Conservation (phyloP, 2,329 filamentous ascomycete species). For the Chrysosphaeria jannelii region DNA sequence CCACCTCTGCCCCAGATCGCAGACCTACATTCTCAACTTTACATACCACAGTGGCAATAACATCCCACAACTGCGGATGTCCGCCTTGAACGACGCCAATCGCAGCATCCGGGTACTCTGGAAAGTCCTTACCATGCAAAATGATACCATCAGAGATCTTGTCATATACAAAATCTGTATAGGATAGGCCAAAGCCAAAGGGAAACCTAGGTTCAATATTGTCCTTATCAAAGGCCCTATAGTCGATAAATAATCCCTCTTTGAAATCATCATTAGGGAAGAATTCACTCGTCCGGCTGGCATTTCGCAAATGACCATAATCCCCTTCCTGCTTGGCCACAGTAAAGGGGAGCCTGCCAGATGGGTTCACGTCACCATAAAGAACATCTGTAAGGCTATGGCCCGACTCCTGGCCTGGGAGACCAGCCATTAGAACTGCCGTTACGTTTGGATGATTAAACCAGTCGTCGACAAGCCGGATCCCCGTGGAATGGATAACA, state of each 20-base stretch:
- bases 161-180: conserved; percentile 38
- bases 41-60: conserved; percentile 10
- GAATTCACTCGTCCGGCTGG: conserved; percentile 2
- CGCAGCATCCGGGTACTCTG: conserved; percentile 1
- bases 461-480: conserved; percentile 18
- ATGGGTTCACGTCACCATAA: conserved; percentile 14
- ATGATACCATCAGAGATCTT: conserved; percentile 17
- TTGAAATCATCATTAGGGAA: conserved; percentile 35
- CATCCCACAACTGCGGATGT: conserved; percentile 11
- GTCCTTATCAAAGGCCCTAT: conserved; percentile 33
- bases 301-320: conserved; percentile 8
- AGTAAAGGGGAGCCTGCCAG: conserved; percentile 15
- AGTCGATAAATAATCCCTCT: conserved; percentile 53
- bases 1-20: conserved; percentile 5
- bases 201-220: conserved; percentile 37
- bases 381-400: conserved; percentile 13
- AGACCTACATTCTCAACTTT: conserved; percentile 13
- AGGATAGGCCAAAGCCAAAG: conserved; percentile 49
- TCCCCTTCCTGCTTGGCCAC: conserved; percentile 13
- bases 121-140: not conserved
- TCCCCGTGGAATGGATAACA: conserved; percentile 27
- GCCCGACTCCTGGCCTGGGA: conserved; percentile 21
- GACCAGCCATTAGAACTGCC: conserved; percentile 18
- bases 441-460: conserved; percentile 20
- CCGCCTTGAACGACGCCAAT: conserved; percentile 4